phyloP scores from a whole-genome alignment of 2,329 filamentous ascomycete genomes.

The Aspergillus sp. region DNA sequence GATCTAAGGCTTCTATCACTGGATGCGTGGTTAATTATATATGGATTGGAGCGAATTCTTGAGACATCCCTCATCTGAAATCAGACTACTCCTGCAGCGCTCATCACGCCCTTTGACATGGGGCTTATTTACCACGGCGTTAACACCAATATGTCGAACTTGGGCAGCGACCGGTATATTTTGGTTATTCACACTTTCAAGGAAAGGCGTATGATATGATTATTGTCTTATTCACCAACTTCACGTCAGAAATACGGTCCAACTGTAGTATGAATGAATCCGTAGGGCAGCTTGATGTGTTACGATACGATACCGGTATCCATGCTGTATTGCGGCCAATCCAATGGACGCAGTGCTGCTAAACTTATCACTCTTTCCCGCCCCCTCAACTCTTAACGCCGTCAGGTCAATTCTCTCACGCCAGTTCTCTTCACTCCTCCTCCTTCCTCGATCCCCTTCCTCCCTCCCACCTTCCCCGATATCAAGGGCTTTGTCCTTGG shows the following conservation, averaged over 20 bases:
- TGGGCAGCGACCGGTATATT: background rate
- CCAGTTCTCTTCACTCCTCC: conserved; percentile 8
- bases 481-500: conserved; percentile 23
- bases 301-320: conserved; percentile 2
- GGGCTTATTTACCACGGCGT: background rate
- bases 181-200: background rate
- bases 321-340: background rate
- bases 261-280: no score
- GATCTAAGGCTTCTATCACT: background rate
- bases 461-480: conserved; percentile 15
- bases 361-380: conserved; percentile 21
- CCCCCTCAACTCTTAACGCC: conserved; percentile 20
- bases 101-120: conserved; percentile 6
- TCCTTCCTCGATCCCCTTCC: conserved; percentile 15
- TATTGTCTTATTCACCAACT: background rate
- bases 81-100: no score
- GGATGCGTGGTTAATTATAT: background rate
- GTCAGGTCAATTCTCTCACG: conserved; percentile 12
- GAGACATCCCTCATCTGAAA: background rate
- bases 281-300: background rate
- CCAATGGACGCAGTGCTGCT: background rate
- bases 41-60: background rate
- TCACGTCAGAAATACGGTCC: background rate
- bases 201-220: background rate
- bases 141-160: background rate